A percentile compares a stretch with the other conserved stretches of the same genome.
Evolutionary conservation across 164 flowering plant genomes (phyloP).

Genomic region (Litsea cubeba): DNA sequence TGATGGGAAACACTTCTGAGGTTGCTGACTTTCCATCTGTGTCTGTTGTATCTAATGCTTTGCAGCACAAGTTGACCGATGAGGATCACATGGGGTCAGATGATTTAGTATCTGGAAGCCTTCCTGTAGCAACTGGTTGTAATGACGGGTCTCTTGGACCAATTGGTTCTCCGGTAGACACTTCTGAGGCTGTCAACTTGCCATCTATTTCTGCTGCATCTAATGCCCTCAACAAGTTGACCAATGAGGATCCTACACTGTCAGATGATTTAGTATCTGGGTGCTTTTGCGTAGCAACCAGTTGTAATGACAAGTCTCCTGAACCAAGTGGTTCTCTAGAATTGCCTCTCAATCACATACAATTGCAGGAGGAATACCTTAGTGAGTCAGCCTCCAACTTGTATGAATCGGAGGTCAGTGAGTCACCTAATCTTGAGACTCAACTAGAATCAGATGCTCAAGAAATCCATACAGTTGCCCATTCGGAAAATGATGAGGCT

Average conservation of each 20-base stretch:
- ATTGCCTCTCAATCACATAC: conserved; percentile 3
- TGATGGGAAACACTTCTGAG: conserved; percentile 10
- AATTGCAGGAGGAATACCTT: conserved; percentile 15
- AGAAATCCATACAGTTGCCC: neutral
- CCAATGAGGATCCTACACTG: conserved; percentile 9
- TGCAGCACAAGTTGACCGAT: neutral
- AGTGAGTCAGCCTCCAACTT: conserved; percentile 2
- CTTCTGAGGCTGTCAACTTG: conserved; percentile 15
- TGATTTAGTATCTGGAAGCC: conserved; percentile 11
- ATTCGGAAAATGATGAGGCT: conserved; percentile 12
- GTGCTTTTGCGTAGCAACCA: conserved; percentile 3
- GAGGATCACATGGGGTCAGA: conserved; percentile 12
- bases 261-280: conserved; percentile 14
- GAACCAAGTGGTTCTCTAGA: conserved; percentile 15
- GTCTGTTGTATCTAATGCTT: conserved; percentile 1
- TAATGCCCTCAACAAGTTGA: conserved; percentile 1
- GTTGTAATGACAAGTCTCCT: conserved; percentile 5
- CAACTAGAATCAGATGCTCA: conserved; percentile 11
- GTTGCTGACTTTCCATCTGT: conserved; percentile 16
- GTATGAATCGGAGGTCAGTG: conserved; percentile 13
- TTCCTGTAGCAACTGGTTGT: conserved; percentile 1
- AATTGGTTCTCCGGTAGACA: conserved; percentile 18
- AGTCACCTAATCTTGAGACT: conserved; percentile 10
- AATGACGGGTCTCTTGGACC: conserved; percentile 7
- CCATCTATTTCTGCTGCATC: conserved; percentile 5